Evolutionary conservation across 768 basidiomycete genomes (phyloP).

Genomic region (Rhodotorula graminis): DNA sequence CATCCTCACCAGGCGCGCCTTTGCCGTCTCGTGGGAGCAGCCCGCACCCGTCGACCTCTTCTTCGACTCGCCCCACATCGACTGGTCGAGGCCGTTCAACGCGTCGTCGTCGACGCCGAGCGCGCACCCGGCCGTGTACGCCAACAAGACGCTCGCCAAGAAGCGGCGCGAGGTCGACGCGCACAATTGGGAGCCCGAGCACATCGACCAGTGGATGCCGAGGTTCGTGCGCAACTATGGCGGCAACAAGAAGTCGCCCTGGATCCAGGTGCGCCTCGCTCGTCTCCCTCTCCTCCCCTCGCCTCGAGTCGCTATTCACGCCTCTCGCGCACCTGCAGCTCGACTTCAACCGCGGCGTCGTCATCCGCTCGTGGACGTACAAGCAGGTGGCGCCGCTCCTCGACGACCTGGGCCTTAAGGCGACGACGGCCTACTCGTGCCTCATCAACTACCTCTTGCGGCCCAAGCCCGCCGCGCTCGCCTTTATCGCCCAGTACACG

Average conservation of each 20-base stretch:
- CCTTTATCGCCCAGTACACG: conserved; percentile 27
- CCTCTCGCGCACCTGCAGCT: background rate
- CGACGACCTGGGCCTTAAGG: conserved; percentile 10
- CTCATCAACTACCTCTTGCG: conserved; percentile 33
- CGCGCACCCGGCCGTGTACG: background rate
- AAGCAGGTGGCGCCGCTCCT: background rate
- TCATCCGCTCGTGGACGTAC: conserved; percentile 23
- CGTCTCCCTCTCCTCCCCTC: background rate
- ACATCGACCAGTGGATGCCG: conserved; percentile 26
- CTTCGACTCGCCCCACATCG: conserved; percentile 31
- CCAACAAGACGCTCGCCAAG: background rate
- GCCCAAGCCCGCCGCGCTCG: conserved; percentile 26
- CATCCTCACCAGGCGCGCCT: conserved; percentile 25
- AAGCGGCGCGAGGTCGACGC: background rate
- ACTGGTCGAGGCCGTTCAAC: conserved; percentile 23
- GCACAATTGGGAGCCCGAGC: conserved; percentile 15
- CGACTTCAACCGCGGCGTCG: conserved; percentile 33
- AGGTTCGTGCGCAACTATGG: conserved; percentile 3
- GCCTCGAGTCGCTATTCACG: background rate
- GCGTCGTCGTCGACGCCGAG: background rate
- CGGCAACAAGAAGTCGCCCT: background rate
- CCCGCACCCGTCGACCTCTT: conserved; percentile 28
- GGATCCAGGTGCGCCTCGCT: background rate
- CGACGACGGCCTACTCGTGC: conserved; percentile 25
- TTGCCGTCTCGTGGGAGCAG: conserved; percentile 26